These are phyloP conservation scores for Neodidymelliopsis sp. DNA, from an alignment of 2,329 filamentous ascomycete species.

Conservation along the genomic window DNA sequence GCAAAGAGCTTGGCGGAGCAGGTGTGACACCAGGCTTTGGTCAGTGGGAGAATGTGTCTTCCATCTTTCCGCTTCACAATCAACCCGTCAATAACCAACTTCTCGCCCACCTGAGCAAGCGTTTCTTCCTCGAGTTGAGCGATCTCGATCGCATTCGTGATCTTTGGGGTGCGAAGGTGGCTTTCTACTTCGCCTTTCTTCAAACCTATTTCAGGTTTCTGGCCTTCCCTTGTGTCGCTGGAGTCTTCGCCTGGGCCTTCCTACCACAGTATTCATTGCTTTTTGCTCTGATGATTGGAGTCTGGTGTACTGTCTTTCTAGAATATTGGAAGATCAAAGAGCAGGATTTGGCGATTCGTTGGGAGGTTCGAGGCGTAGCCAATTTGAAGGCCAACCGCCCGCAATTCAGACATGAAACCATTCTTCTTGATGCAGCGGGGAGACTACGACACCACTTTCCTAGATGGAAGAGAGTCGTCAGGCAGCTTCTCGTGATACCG, in stretches of 20 bases:
- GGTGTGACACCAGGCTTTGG: constrained; percentile 74
- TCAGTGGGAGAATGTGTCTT: constrained; percentile 75
- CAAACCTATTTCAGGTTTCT: constrained; percentile 45
- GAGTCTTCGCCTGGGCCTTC: constrained; percentile 41
- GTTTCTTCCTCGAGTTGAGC: constrained; percentile 69
- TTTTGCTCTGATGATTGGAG: constrained; percentile 41
- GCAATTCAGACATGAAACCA: constrained; percentile 36
- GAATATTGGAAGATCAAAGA: constrained; percentile 48
- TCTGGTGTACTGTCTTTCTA: constrained; percentile 46
- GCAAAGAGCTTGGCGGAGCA: constrained; percentile 77
- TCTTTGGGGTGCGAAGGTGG: constrained; percentile 74
- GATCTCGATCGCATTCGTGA: constrained; percentile 79
- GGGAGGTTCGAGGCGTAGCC: constrained; percentile 42
- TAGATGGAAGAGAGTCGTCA: constrained; percentile 38
- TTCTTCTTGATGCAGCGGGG: constrained; percentile 35
- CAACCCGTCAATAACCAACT: constrained; percentile 76
- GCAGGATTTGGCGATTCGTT: constrained; percentile 42
- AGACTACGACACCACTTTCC: constrained; percentile 39
- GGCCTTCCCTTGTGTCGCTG: constrained; percentile 40
- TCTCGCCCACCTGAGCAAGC: constrained; percentile 77
- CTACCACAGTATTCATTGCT: constrained; percentile 41
- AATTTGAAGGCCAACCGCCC: constrained; percentile 42
- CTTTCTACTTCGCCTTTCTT: constrained; percentile 48
- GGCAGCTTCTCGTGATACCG: constrained; percentile 42
- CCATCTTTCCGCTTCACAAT: constrained; percentile 82